phyloP scores from a whole-genome alignment of 1,139 yeast genomes.

The Yamadazyma jaroonii region DNA sequence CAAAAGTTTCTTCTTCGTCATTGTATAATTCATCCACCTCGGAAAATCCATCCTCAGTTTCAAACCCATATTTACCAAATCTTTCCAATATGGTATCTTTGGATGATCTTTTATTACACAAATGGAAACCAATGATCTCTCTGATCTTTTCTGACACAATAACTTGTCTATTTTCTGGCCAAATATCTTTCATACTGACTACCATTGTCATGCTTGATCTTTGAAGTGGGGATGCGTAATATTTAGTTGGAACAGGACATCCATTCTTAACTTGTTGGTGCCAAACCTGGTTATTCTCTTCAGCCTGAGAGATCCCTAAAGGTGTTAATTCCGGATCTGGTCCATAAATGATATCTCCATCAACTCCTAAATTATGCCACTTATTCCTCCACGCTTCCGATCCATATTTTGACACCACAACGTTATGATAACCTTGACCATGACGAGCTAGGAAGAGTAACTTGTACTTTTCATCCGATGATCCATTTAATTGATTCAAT shows the following conservation, averaged over 20 bases:
- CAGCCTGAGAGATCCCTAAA: constrained; percentile 48
- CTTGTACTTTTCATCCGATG: constrained; percentile 34
- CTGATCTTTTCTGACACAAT: constrained; percentile 54
- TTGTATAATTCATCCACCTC: constrained; percentile 47
- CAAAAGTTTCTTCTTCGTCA: constrained; percentile 23
- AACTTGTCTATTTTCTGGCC: constrained; percentile 33
- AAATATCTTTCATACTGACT: constrained; percentile 52
- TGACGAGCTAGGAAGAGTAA: constrained; percentile 67
- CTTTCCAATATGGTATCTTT: constrained; percentile 23
- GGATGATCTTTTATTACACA: constrained; percentile 62
- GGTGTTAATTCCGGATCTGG: constrained; percentile 68
- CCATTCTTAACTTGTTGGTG: constrained; percentile 41
- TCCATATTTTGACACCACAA: constrained; percentile 58
- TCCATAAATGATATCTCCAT: constrained; percentile 59
- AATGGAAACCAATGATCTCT: constrained; percentile 66
- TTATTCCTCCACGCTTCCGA: constrained; percentile 55
- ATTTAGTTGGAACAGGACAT: constrained; percentile 53
- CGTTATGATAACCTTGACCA: constrained; percentile 77
- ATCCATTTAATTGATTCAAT: constrained; percentile 34
- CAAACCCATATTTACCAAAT: constrained; percentile 16
- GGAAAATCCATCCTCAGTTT: constrained; percentile 40
- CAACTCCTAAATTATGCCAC: constrained; percentile 56
- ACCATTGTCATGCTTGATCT: constrained; percentile 59
- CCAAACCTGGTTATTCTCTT: constrained; percentile 46
- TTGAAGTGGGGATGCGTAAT: constrained; percentile 65